Evolutionary conservation across 2,329 filamentous ascomycete genomes (phyloP), one percentile per base, ranked within the genome.

Genomic region (Fusarium austroafricanum): DNA sequence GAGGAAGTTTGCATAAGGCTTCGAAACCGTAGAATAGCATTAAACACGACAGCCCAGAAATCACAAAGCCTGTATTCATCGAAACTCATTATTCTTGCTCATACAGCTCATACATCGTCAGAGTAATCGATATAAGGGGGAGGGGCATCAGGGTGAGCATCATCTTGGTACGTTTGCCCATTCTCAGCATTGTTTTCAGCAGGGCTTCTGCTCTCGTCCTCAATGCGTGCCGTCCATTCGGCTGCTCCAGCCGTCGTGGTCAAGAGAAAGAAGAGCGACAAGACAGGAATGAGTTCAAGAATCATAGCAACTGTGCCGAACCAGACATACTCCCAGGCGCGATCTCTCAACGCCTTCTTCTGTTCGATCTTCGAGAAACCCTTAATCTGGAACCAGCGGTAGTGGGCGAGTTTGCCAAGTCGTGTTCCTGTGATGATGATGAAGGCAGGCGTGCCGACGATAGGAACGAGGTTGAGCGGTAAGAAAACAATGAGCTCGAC

Each of bases 241-340:
- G 93, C 95, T 42, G 92, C 90, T 3, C 95, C 96, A 20, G 89
- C 88, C 2, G 94, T 91, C 5, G 92, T 94, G 0, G 95, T 97
- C 69, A 99, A 81, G 38, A 98, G 84, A 77, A 98, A 97, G 76
- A 98, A 89, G 85, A 99, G 96, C n/a, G 92, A 96, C 47, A 97
- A 79, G 14, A 95, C 85, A 2, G 96, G 96, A 10, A 97, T 85
- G n/a, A 98, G 85, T 80, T 97, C 93, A 28, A 98, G 80, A 9
- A 93, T 78, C 81, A 97, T 88, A 49, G 94, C 92, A 6, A 96
- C 85, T 1, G 92, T 93, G 17, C 96, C 96, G 75, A 98, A 97
- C 93, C 93, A 97, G 15, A 93, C 90, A 76, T 97, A 98, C 61
- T 96, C 92, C 87, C 92, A 92, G 65, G 87, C 83, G 53, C 91